Evolutionary conservation across 2,329 filamentous ascomycete species (phyloP).

Genomic region (Torrubiella hemipterigena): DNA sequence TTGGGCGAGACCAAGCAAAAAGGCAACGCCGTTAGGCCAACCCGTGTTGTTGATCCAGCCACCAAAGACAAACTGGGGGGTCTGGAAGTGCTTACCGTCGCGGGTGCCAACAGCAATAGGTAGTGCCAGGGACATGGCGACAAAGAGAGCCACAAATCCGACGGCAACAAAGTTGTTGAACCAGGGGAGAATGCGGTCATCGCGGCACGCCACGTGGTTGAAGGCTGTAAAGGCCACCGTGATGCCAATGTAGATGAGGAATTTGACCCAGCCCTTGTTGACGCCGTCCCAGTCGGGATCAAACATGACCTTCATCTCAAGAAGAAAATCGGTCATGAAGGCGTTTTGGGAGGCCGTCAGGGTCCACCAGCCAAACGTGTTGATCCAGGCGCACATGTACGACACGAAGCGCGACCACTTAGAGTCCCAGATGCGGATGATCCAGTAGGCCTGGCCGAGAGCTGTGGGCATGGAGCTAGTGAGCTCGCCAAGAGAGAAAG

Average conservation of each 20-base stretch:
- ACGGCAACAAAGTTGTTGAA: conserved; percentile 46
- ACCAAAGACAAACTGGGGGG: conserved; percentile 39
- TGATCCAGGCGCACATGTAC: conserved; percentile 49
- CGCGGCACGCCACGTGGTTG: conserved; percentile 39
- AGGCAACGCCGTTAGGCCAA: conserved; percentile 43
- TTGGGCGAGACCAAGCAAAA: conserved; percentile 45
- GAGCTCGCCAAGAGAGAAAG: conserved; percentile 42
- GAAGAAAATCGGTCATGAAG: conserved; percentile 45
- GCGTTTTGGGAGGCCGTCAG: conserved; percentile 42
- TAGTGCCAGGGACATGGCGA: conserved; percentile 37
- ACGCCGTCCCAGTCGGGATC: conserved; percentile 31
- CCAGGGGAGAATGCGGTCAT: conserved; percentile 23
- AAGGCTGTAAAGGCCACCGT: conserved; percentile 33
- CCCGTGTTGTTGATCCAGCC: conserved; percentile 31
- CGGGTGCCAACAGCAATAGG: conserved; percentile 38
- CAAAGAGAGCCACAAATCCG: conserved; percentile 38
- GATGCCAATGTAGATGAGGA: conserved; percentile 41
- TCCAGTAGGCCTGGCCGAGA: conserved; percentile 47
- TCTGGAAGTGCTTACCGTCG: conserved; percentile 30
- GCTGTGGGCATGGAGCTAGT: conserved; percentile 48
- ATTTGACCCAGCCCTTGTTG: conserved; percentile 37
- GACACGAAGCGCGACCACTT: conserved; percentile 35
- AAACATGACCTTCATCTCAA: conserved; percentile 45
- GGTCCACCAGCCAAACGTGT: conserved; percentile 48
- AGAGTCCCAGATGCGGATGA: conserved; percentile 22